Conservation (phyloP, 73 alveolate species). For the Symbiodinium natans region DNA sequence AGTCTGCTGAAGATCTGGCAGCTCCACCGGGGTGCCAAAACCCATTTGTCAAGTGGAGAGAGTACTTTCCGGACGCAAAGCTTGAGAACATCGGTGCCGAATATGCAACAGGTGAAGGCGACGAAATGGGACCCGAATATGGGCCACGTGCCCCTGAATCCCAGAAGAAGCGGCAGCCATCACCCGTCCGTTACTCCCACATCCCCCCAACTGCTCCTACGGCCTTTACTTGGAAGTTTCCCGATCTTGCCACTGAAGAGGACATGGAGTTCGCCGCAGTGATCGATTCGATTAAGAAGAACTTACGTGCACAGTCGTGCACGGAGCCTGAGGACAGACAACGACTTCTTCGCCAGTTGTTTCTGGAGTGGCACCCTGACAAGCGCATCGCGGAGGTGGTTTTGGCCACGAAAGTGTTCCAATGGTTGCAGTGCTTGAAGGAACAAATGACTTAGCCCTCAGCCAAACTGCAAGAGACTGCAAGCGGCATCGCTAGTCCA, state of each 20-base stretch:
- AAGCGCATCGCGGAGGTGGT: background rate
- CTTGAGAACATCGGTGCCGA: conserved; percentile 29
- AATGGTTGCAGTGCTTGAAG: conserved; percentile 6
- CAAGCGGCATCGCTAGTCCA: too few species aligned
- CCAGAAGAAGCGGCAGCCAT: background rate
- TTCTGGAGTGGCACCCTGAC: conserved; percentile 22
- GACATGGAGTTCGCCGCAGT: background rate
- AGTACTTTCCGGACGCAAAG: conserved; percentile 1
- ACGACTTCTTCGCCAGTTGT: conserved; percentile 24
- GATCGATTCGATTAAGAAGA: background rate
- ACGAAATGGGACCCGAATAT: background rate
- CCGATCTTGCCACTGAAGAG: background rate
- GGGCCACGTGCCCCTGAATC: background rate
- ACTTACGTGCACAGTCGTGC: background rate
- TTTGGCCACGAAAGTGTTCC: conserved; percentile 24
- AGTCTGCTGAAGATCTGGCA: background rate
- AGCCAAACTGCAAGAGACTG: background rate
- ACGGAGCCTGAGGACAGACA: background rate
- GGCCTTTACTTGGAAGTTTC: background rate
- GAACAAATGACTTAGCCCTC: background rate
- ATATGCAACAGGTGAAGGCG: background rate
- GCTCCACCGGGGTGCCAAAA: background rate
- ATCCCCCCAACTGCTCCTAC: background rate
- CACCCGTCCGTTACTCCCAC: conserved; percentile 1
- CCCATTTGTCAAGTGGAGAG: conserved; percentile 28